Evolutionary conservation across 192 early-diverging fungal species (phyloP).

Genomic region (Helicostylum pulchrum): DNA sequence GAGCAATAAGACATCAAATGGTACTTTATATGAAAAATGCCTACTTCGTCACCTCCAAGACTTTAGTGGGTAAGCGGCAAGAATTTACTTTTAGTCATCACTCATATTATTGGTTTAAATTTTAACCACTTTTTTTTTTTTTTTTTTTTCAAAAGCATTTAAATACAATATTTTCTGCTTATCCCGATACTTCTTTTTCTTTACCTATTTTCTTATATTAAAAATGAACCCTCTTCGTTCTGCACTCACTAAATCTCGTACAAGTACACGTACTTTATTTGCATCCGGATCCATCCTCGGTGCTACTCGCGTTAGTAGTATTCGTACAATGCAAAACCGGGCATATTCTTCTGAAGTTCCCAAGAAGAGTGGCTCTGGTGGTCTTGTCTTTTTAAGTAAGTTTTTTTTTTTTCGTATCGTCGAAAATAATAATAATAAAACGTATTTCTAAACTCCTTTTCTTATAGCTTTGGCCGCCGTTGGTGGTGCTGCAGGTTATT

Average conservation of each 20-base stretch:
- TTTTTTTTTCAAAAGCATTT: too few species aligned
- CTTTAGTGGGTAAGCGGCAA: too few species aligned
- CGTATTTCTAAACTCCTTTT: background rate
- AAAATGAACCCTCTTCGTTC: slow-evolving; percentile 14
- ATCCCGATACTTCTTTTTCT: background rate
- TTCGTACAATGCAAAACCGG: slow-evolving; percentile 9
- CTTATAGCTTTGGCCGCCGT: slow-evolving; percentile 39
- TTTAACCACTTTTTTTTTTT: too few species aligned
- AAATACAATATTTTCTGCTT: background rate
- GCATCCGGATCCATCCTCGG: slow-evolving; percentile 12
- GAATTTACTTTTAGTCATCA: too few species aligned
- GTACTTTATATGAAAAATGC: too few species aligned
- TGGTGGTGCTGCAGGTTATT: slow-evolving; percentile 51
- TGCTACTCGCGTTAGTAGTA: slow-evolving; percentile 2
- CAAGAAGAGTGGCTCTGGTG: slow-evolving; percentile 14
- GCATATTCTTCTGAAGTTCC: slow-evolving; percentile 12
- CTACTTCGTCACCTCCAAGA: too few species aligned
- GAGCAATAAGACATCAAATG: too few species aligned
- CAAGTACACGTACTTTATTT: slow-evolving; percentile 4
- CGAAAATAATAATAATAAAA: background rate
- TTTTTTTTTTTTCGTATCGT: background rate
- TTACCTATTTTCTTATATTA: background rate
- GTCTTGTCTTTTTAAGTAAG: slow-evolving; percentile 9
- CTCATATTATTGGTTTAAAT: too few species aligned
- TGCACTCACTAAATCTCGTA: slow-evolving; percentile 9